Conservation (phyloP, 2,329 filamentous ascomycete genomes). For the Parafenestella ontariensis region DNA sequence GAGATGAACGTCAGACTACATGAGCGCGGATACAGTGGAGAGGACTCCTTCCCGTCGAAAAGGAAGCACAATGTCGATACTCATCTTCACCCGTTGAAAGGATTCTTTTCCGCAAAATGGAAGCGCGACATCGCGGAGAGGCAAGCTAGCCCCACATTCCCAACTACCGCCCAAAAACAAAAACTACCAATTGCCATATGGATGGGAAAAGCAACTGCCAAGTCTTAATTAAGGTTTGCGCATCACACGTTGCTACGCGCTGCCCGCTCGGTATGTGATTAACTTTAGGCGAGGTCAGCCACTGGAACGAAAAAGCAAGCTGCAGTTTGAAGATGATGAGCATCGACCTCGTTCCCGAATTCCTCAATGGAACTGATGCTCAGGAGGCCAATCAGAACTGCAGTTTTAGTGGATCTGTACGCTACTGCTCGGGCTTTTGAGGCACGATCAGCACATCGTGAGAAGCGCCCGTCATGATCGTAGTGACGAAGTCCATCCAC, state of each 20-base stretch:
- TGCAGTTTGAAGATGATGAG: constrained; percentile 7
- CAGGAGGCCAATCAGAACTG: constrained; percentile 11
- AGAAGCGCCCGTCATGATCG: not conserved
- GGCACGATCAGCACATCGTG: constrained; percentile 22
- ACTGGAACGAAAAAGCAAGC: constrained; percentile 18
- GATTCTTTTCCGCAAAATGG: not conserved
- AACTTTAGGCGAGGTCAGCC: constrained; percentile 22
- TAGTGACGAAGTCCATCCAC: constrained; percentile 1
- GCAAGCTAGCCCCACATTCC: constrained; percentile 1
- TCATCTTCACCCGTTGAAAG: not conserved
- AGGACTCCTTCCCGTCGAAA: constrained; percentile 14
- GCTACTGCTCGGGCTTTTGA: constrained; percentile 14
- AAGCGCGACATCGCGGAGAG: constrained; percentile 4
- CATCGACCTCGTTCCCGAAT: constrained; percentile 1
- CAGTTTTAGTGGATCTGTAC: constrained; percentile 11
- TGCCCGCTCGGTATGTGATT: constrained; percentile 6
- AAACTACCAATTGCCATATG: not conserved
- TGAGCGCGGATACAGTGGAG: constrained; percentile 11
- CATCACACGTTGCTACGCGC: constrained; percentile 1
- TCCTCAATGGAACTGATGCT: not conserved
- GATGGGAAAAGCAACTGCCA: constrained; percentile 10
- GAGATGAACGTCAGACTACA: constrained; percentile 11
- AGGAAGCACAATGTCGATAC: constrained; percentile 15
- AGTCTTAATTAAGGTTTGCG: not conserved
- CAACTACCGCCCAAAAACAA: not conserved